A percentile compares a stretch with the other conserved stretches of the same genome.
Evolutionary conservation across 345 rosid genomes (phyloP).

Genomic region (Excoecaria agallocha): DNA sequence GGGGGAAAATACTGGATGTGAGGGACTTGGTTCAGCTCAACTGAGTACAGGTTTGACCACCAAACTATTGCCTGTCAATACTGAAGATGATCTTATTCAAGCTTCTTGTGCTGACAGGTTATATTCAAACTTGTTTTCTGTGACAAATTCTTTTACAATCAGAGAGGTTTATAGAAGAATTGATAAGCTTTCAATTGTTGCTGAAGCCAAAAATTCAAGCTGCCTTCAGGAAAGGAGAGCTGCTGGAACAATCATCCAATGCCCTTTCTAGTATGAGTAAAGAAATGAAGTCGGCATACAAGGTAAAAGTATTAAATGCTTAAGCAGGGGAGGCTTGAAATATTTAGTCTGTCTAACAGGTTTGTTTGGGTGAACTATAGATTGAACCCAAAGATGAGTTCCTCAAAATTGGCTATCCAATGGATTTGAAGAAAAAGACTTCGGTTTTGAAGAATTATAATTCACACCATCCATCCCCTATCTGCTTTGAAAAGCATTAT

Average conservation of each 20-base stretch:
- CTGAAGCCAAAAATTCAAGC: constrained; percentile 20
- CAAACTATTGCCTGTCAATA: constrained; percentile 14
- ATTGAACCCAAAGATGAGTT: constrained; percentile 18
- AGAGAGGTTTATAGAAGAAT: not conserved
- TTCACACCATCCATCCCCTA: constrained; percentile 48
- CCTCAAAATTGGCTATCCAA: constrained; percentile 8
- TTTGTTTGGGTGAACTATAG: constrained; percentile 28
- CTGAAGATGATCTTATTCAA: constrained; percentile 16
- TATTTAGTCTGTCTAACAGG: constrained; percentile 22
- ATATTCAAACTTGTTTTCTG: constrained; percentile 6
- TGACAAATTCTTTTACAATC: not conserved
- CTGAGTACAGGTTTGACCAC: constrained; percentile 5
- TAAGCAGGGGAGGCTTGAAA: constrained; percentile 9
- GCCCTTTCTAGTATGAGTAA: constrained; percentile 7
- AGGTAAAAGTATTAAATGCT: constrained; percentile 19
- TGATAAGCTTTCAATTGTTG: constrained; percentile 11
- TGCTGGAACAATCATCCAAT: constrained; percentile 12
- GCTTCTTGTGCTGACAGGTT: constrained; percentile 12
- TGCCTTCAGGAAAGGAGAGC: constrained; percentile 19
- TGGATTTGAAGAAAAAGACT: constrained; percentile 15
- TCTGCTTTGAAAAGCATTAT: constrained; percentile 58
- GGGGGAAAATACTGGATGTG: constrained; percentile 14
- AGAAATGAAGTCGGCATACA: not conserved
- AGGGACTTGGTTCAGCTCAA: constrained; percentile 16
- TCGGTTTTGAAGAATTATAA: constrained; percentile 26